Base-by-base conservation (phyloP, 345 rosid genomes). In the Angophora floribunda region DNA sequence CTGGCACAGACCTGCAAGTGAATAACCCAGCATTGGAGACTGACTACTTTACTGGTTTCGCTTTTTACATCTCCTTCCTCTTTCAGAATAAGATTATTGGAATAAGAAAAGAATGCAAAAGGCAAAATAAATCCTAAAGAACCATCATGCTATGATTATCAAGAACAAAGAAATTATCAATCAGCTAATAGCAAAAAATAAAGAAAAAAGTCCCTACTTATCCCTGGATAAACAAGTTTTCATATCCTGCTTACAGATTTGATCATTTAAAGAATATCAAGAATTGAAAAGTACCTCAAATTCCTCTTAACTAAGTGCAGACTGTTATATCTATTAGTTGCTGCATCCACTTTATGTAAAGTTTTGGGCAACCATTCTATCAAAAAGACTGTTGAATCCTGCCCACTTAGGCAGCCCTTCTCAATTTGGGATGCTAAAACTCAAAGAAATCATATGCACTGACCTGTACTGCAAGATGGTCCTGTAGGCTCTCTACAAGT, bases 1-100 rank as follows among this genome's bases (percentile, higher is more conserved):
- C 98, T 97, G 87, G 99, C 99, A 93, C 99, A 97, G 63, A 96
- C 98, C 99, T 97, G 88, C 86, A 92, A 87, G 24, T 86, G 47
- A 86, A 53, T 86, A 86, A 32, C 30, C 87, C 63, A 19, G 44
- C 55, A 86, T 51, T 52, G 26, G 11, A 45, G 47, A 53, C 44
- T 1, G 12, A 86, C 84, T 75, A 75, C 49, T 10, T 49, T 41
- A 41, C 2, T 7, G 4, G 4, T 75, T 75, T 75, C 82, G 26
- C 49, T 75, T 57, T 75, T 49, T 41, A 75, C 49, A 75, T 49
- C 28, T 41, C 28, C 26, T 75, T 75, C 84, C 84, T 75, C 84
- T 19, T 75, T 36, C 0, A 4, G 49, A 75, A 36, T 15, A 67
- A 36, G 41, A 36, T 36, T 36, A 36, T 36, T 36, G 44, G 44